Base-by-base conservation (phyloP, 768 basidiomycete genomes). In the Russula abietina region DNA sequence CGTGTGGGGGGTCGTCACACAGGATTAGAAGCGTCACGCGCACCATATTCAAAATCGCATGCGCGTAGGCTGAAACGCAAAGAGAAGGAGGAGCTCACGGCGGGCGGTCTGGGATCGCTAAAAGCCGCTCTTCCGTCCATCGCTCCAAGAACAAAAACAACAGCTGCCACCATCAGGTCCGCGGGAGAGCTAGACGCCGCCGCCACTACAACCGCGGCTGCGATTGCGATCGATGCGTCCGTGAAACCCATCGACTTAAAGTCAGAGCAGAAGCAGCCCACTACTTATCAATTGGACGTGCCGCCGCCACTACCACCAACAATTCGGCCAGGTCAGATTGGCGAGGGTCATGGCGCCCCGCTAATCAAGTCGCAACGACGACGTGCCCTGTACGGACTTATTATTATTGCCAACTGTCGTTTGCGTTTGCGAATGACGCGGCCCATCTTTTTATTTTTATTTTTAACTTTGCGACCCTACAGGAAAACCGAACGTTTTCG, bases 21-120 rank as follows among this genome's bases (percentile, higher is more conserved):
- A 85, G 83, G 77, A 8, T 73, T 91, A 50, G 82, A 80, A 61
- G 72, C 77, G 4, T 76, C 78, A 7, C 74, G 73, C 43, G 74
- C 78, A 0, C 83, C 83, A 22, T 84, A 87, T 70, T 91, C 89
- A 0, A 91, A 85, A 72, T 86, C 84, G 22, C 89, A 91, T 69
- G 76, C 74, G 49, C 82, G 88, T 26, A 83, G 89, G 33, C 69
- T 86, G 69, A 90, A 89, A 70, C 83, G 83, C 67, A 89, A 83
- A 69, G 83, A 80, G 54, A 84, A 79, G 39, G 74, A 76, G 52
- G 67, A 74, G 62, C 70, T 76, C 46, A 73, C 68, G n/a, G 72
- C 68, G 17, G 71, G 75, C 45, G 74, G 71, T 26, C 62, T 78
- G 60, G 61, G 60, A 22, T 71, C 73, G 22, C 70, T 78, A 54